Evolutionary conservation across 108 stramenopile genomes (phyloP).

Genomic region (Stephanodiscus triporus): DNA sequence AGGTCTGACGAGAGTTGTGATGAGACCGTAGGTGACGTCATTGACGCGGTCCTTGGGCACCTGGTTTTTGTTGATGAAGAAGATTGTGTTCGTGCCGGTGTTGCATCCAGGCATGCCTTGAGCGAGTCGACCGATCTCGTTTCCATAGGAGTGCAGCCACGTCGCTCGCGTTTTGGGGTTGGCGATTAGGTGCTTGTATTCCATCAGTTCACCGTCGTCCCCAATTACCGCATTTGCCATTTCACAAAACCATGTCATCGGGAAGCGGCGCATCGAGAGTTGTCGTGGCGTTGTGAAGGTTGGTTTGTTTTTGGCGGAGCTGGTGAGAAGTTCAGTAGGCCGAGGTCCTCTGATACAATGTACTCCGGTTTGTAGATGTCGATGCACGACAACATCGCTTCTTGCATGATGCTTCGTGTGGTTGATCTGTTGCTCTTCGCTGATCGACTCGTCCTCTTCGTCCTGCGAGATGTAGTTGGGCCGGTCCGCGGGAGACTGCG

Average conservation of each 20-base stretch:
- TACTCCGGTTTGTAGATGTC: too few species aligned
- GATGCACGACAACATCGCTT: too few species aligned
- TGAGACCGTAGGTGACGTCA: slow-evolving; percentile 35
- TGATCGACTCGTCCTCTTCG: too few species aligned
- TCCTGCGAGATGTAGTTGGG: too few species aligned
- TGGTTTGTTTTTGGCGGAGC: too few species aligned
- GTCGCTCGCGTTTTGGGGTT: background rate
- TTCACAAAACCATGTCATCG: background rate
- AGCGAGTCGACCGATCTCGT: slow-evolving; percentile 22
- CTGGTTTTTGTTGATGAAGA: background rate
- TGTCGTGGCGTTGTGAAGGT: too few species aligned
- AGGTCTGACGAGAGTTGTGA: slow-evolving; percentile 17
- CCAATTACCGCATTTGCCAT: background rate
- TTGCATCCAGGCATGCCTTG: background rate
- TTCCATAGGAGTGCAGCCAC: slow-evolving; percentile 20
- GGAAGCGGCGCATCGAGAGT: background rate
- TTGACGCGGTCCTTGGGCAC: background rate
- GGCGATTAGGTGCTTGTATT: background rate
- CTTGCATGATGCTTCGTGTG: too few species aligned
- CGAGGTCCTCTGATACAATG: too few species aligned
- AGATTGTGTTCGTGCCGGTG: slow-evolving; percentile 5
- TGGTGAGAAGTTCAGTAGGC: too few species aligned
- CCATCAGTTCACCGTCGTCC: background rate
- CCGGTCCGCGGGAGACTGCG: too few species aligned
- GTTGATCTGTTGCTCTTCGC: too few species aligned